Percentiles rank a stretch among this genome's conserved stretches.
Evolutionary conservation across 2,329 filamentous ascomycete species (phyloP).

Genomic region (Diaporthe aspalathi): DNA sequence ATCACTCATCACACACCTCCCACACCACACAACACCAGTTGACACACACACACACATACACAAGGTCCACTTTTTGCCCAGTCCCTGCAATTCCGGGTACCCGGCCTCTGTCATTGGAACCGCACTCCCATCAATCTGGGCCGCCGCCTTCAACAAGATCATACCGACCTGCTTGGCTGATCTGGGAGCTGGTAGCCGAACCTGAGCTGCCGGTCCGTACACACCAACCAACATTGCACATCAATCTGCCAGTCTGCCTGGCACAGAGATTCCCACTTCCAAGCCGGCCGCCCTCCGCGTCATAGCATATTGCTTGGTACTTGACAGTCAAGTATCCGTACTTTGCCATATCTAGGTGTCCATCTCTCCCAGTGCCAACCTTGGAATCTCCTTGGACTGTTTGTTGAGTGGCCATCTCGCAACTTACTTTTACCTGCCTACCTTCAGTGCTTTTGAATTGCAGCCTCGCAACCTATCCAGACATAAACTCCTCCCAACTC

Average conservation of each 20-base stretch:
- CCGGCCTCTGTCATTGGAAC: constrained; percentile 22
- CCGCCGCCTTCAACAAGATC: constrained; percentile 6
- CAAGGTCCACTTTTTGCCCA: constrained; percentile 12
- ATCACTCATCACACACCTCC: too few species aligned
- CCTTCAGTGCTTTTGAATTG: background rate
- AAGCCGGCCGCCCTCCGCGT: background rate
- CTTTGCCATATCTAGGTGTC: constrained; percentile 11
- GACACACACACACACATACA: too few species aligned
- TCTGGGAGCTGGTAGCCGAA: background rate
- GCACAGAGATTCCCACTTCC: constrained; percentile 4
- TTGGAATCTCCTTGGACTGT: too few species aligned
- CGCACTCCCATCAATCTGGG: constrained; percentile 21
- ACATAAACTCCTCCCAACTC: background rate
- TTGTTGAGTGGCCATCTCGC: background rate
- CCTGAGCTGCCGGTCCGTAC: background rate
- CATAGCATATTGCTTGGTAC: constrained; percentile 22
- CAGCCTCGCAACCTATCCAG: background rate
- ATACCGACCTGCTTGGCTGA: background rate
- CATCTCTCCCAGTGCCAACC: background rate
- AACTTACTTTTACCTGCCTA: background rate
- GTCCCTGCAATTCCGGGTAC: constrained; percentile 22
- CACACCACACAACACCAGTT: background rate
- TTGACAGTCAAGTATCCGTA: background rate
- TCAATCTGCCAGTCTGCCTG: background rate
- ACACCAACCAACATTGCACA: background rate